phyloP scores from a whole-genome alignment of 208 protist species.

The Naegleria gruberi region DNA sequence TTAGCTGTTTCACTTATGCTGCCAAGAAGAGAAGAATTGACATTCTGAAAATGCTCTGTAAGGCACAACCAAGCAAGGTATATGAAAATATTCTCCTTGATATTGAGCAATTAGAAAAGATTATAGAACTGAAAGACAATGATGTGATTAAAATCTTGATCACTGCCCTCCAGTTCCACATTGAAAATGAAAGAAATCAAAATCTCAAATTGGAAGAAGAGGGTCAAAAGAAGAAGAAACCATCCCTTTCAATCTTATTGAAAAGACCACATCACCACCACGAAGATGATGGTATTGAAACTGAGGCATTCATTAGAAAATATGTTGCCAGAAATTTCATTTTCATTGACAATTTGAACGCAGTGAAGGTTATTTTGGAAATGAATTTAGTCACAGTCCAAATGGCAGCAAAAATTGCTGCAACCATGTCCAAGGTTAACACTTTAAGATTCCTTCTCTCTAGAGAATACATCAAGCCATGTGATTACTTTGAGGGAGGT shows the following conservation, averaged over 20 bases:
- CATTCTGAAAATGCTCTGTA: background rate
- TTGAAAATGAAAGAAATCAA: background rate
- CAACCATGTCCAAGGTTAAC: background rate
- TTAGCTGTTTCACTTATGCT: background rate
- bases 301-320: background rate
- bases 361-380: background rate
- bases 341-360: background rate
- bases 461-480: background rate
- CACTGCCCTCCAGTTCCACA: background rate
- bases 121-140: background rate
- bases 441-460: background rate
- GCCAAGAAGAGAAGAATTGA: background rate
- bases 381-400: background rate
- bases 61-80: background rate
- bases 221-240: no score
- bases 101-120: background rate
- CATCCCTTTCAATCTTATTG: no score
- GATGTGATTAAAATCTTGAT: background rate
- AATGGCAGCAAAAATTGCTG: background rate
- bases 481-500: background rate
- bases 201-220: background rate
- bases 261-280: background rate
- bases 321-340: background rate
- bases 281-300: background rate
- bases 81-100: background rate